A percentile compares a stretch with the other conserved stretches of the same genome.
These are phyloP conservation scores for Bisporella sp. DNA, from an alignment of 2,329 filamentous ascomycete genomes.

Conservation along the genomic window DNA sequence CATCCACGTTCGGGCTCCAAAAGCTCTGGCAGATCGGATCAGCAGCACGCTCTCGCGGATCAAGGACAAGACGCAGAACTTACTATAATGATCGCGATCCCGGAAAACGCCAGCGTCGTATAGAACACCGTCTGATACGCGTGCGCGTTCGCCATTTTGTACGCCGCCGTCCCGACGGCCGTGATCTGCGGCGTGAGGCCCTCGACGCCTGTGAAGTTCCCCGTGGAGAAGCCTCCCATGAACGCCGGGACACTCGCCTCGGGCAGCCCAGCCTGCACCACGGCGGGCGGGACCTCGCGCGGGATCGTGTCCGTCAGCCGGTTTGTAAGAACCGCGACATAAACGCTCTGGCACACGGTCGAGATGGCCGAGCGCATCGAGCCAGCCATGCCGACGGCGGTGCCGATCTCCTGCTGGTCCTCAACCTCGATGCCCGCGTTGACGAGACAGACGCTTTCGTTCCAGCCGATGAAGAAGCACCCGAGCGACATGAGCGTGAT, in stretches of 20 bases:
- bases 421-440: constrained; percentile 28
- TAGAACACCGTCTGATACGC: not conserved
- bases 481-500: constrained; percentile 26
- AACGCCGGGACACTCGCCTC: not conserved
- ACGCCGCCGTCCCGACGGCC: too few relatives aligned
- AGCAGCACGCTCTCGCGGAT: not conserved
- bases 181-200: constrained; percentile 4
- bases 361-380: constrained; percentile 30
- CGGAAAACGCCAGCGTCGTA: not conserved
- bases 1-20: not conserved
- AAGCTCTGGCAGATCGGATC: not conserved
- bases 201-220: constrained; percentile 1
- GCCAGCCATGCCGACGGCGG: constrained; percentile 27
- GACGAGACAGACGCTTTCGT: constrained; percentile 28
- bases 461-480: constrained; percentile 30
- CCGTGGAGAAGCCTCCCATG: constrained; percentile 1
- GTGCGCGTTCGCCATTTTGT: too few relatives aligned
- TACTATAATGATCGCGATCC: not conserved
- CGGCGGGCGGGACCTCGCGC: constrained; percentile 25
- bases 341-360: constrained; percentile 28
- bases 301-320: constrained; percentile 26
- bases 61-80: not conserved
- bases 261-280: constrained; percentile 26
- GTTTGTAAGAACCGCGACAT: constrained; percentile 28
- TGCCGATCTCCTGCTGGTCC: constrained; percentile 29